These are phyloP conservation scores for Ceratocystis destructans DNA, from an alignment of 2,329 filamentous ascomycete species.

Conservation along the genomic window DNA sequence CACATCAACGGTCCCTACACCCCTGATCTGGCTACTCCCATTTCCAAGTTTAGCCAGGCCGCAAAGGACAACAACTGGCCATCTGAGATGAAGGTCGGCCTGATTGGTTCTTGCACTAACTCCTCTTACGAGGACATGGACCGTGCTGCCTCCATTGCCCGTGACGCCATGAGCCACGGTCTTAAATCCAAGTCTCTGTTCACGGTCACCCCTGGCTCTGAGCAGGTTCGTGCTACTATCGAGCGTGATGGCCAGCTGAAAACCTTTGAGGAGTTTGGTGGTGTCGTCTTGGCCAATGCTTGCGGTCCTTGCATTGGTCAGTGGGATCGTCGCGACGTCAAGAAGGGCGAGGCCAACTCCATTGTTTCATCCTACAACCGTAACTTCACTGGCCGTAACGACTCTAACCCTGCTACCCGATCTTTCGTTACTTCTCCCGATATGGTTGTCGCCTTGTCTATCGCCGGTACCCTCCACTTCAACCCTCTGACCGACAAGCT, in stretches of 20 bases:
- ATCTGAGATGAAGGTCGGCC: conserved; percentile 85
- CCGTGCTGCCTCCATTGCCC: conserved; percentile 79
- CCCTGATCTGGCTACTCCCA: conserved; percentile 90
- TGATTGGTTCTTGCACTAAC: conserved; percentile 99
- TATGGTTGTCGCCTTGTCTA: conserved; percentile 71
- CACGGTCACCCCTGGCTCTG: conserved; percentile 89
- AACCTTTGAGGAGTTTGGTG: conserved; percentile 93
- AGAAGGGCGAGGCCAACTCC: conserved; percentile 91
- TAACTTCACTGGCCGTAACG: conserved; percentile 98
- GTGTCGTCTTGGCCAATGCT: conserved; percentile 86
- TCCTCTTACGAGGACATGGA: conserved; percentile 78
- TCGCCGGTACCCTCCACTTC: conserved; percentile 78
- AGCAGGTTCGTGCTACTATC: conserved; percentile 92
- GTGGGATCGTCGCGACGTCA: conserved; percentile 86
- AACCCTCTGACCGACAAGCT: conserved; percentile 87
- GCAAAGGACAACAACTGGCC: conserved; percentile 95
- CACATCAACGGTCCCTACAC: conserved; percentile 99
- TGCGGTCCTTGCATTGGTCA: conserved; percentile 89
- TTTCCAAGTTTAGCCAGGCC: conserved; percentile 92
- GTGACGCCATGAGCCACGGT: conserved; percentile 80
- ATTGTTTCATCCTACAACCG: conserved; percentile 99
- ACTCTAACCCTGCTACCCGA: conserved; percentile 88
- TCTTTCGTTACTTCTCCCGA: conserved; percentile 87
- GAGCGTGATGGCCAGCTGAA: conserved; percentile 78
- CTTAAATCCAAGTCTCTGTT: conserved; percentile 88